Evolutionary conservation across 371 early-diverging fungal genomes (phyloP).

Genomic region (Haplosporangium sp.): DNA sequence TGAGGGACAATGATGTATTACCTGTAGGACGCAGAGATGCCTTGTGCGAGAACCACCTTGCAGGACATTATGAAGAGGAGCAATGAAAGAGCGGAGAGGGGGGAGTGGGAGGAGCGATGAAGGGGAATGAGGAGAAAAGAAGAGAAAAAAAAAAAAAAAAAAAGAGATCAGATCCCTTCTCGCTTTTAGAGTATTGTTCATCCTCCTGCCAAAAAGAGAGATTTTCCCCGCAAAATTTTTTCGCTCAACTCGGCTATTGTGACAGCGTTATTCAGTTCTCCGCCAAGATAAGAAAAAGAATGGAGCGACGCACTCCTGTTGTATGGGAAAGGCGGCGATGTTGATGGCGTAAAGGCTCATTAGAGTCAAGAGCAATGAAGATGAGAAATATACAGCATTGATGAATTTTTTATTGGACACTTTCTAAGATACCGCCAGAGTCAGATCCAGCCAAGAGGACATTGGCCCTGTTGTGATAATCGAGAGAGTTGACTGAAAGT

Average conservation of each 20-base stretch:
- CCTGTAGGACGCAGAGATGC: conserved; percentile 72
- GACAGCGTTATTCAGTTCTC: too few relatives aligned
- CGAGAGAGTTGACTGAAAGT: conserved; percentile 15
- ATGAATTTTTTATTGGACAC: conserved; percentile 6
- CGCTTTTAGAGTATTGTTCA: neutral
- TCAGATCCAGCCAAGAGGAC: conserved; percentile 13
- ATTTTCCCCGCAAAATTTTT: neutral
- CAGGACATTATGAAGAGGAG: conserved; percentile 53
- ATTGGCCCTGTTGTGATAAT: conserved; percentile 19
- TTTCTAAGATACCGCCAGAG: conserved; percentile 9
- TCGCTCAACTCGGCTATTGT: too few relatives aligned
- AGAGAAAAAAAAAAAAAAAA: conserved; percentile 16
- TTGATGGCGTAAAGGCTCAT: too few relatives aligned
- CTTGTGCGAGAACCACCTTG: conserved; percentile 71
- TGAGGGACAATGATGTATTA: conserved; percentile 17
- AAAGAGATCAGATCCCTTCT: conserved; percentile 19
- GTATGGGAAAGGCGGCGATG: too few relatives aligned
- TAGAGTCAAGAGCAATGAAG: conserved; percentile 1
- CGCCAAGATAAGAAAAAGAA: too few relatives aligned
- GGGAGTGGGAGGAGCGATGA: conserved; percentile 4
- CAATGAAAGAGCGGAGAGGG: conserved; percentile 9
- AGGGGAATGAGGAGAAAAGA: conserved; percentile 2
- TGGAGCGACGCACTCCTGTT: too few relatives aligned
- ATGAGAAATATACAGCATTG: neutral
- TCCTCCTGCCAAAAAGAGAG: neutral